Conservation (phyloP, 73 alveolate genomes). For the Tetrahymena thermophila region DNA sequence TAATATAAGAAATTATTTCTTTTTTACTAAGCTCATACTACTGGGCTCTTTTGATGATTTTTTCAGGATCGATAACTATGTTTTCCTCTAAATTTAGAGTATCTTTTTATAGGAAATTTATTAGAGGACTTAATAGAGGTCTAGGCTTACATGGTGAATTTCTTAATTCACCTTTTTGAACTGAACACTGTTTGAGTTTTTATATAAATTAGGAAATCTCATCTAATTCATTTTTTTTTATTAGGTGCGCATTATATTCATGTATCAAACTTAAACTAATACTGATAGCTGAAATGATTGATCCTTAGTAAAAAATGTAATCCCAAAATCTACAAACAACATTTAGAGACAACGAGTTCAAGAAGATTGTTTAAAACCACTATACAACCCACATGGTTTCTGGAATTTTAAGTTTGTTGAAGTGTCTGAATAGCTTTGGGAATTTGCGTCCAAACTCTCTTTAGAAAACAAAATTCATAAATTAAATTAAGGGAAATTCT, state of each 20-base stretch:
- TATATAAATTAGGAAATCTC: not conserved
- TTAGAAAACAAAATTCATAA: not conserved
- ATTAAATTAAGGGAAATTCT: not conserved
- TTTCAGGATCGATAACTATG: not conserved
- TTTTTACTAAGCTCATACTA: not conserved
- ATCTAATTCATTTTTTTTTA: not conserved
- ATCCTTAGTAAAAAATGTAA: not conserved
- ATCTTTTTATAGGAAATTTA: not conserved
- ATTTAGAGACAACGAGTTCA: not conserved
- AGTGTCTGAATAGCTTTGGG: not conserved
- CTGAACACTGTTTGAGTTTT: not conserved
- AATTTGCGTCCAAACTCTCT: not conserved
- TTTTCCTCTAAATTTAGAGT: not conserved
- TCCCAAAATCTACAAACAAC: not conserved
- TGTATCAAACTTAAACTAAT: not conserved
- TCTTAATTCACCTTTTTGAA: not conserved
- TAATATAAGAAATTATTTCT: not conserved
- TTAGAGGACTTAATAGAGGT: not conserved
- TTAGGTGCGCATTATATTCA: not conserved
- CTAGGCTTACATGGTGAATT: not conserved
- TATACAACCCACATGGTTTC: not conserved
- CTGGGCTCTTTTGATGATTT: not conserved
- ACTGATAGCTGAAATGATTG: not conserved
- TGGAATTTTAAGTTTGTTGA: not conserved
- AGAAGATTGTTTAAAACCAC: not conserved